These are phyloP conservation scores for Solanum gracilifrons DNA, from an alignment of 257 asterid genomes.

Conservation along the genomic window DNA sequence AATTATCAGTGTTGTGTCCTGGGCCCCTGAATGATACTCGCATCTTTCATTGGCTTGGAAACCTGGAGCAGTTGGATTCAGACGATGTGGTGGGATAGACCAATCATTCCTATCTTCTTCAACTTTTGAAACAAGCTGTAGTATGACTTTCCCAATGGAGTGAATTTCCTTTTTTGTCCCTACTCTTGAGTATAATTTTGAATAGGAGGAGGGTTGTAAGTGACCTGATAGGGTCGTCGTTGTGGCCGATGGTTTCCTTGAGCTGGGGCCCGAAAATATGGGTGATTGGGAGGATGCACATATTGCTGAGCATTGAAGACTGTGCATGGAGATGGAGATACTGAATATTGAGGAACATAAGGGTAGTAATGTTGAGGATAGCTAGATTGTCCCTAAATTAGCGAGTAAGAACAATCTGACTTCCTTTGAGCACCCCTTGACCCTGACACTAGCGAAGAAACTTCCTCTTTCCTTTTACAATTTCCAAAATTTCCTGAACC, in stretches of 20 bases:
- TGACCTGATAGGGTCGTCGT: background rate
- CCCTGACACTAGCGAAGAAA: background rate
- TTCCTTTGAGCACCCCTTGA: background rate
- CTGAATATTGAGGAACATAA: background rate
- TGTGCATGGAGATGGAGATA: background rate
- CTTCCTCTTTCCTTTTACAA: background rate
- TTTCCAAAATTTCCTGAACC: background rate
- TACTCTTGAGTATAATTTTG: background rate
- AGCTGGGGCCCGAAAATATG: fast-evolving
- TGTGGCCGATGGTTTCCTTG: background rate
- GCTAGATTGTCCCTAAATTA: background rate
- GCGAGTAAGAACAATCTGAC: background rate
- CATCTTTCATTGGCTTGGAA: background rate
- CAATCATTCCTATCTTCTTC: background rate
- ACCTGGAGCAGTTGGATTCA: background rate
- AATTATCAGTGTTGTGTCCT: background rate
- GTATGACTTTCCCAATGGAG: background rate
- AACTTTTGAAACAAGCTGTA: background rate
- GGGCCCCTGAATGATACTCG: background rate
- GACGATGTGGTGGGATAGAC: background rate
- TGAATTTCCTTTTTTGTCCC: background rate
- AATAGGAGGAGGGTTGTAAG: background rate
- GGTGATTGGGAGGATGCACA: background rate
- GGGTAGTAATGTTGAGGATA: background rate
- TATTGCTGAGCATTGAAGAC: background rate